Percentiles rank a stretch among this genome's conserved stretches.
phyloP scores from a whole-genome alignment of 257 asterid genomes.

The Anisodus tanguticus region DNA sequence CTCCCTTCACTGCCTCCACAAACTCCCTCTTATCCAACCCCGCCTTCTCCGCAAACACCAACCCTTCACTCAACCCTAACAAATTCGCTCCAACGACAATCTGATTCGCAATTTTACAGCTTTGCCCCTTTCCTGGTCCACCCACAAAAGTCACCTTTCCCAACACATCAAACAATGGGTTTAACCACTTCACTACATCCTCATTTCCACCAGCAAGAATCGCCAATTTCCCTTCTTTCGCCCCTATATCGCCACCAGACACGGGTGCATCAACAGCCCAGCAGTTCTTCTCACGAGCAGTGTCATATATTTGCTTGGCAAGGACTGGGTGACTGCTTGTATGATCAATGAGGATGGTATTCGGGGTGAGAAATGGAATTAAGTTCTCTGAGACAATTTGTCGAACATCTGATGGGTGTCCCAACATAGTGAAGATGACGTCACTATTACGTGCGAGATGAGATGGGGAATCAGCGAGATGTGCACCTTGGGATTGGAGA shows the following conservation, averaged over 20 bases:
- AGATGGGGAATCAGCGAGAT: conserved; percentile 49
- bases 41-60: conserved; percentile 74
- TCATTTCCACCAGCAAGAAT: conserved; percentile 73
- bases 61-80: conserved; percentile 85
- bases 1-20: conserved; percentile 77
- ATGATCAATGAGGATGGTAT: conserved; percentile 66
- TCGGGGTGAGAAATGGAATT: conserved; percentile 54
- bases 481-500: conserved; percentile 78
- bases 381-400: conserved; percentile 55
- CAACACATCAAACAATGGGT: conserved; percentile 63
- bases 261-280: conserved; percentile 81
- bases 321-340: conserved; percentile 79
- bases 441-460: conserved; percentile 58
- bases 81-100: conserved; percentile 64
- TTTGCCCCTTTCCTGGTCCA: conserved; percentile 80
- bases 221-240: conserved; percentile 66
- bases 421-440: conserved; percentile 78
- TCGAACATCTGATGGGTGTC: conserved; percentile 91
- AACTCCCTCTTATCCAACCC: conserved; percentile 70
- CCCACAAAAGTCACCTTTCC: conserved; percentile 75
- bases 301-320: conserved; percentile 51
- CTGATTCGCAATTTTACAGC: conserved; percentile 86
- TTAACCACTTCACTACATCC: conserved; percentile 71
- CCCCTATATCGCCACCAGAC: conserved; percentile 88
- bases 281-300: conserved; percentile 55